These are phyloP conservation scores for Daldinia sp. DNA, from an alignment of 2,329 filamentous ascomycete genomes.

Conservation along the genomic window DNA sequence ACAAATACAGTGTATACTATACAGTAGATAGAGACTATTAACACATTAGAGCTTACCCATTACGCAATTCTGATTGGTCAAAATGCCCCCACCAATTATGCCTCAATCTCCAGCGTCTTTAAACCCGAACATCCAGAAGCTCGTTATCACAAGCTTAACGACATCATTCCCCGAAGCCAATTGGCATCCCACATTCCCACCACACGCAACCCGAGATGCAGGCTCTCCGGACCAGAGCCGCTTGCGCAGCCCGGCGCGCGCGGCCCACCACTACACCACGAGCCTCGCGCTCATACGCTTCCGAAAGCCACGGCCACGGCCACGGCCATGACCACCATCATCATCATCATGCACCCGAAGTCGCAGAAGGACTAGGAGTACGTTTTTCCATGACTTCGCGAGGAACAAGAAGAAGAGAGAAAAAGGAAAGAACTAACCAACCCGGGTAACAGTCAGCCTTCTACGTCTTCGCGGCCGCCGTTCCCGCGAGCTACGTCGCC, in stretches of 20 bases:
- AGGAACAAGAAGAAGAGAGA: not conserved
- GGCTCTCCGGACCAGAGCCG: constrained; percentile 60
- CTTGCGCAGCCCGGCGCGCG: constrained; percentile 55
- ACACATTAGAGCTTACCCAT: constrained; percentile 35
- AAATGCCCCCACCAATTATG: constrained; percentile 39
- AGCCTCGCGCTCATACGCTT: constrained; percentile 65
- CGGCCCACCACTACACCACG: constrained; percentile 50
- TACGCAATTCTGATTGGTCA: constrained; percentile 45
- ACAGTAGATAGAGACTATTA: constrained; percentile 26
- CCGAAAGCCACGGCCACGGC: constrained; percentile 54
- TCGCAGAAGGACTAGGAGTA: constrained; percentile 70
- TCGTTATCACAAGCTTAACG: constrained; percentile 34
- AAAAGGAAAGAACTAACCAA: not conserved
- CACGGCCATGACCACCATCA: constrained; percentile 52
- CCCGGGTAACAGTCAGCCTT: constrained; percentile 59
- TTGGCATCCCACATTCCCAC: constrained; percentile 41
- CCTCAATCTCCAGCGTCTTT: constrained; percentile 45
- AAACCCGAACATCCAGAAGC: constrained; percentile 20
- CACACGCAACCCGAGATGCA: constrained; percentile 46
- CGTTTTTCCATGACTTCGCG: constrained; percentile 49
- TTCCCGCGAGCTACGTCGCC: constrained; percentile 59
- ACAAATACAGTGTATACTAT: constrained; percentile 4
- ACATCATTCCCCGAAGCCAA: constrained; percentile 41
- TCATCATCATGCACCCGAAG: constrained; percentile 55
- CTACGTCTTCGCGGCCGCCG: constrained; percentile 59